Conservation (phyloP, 1,284 basidiomycete species). For the Neolentinus lepideus region DNA sequence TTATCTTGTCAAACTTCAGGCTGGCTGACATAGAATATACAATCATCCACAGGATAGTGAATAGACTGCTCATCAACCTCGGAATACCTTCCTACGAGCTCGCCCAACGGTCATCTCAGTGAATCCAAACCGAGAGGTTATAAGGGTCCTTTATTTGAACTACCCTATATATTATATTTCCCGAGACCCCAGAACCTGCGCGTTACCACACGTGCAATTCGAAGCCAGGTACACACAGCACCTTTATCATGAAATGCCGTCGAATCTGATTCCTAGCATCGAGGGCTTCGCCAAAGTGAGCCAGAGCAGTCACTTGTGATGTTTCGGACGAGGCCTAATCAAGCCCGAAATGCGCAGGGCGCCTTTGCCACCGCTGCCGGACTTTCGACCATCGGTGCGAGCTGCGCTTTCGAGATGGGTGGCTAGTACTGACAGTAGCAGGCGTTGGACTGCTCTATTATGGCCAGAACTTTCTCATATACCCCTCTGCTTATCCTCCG, state of each 20-base stretch:
- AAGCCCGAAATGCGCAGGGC: conserved; percentile 35
- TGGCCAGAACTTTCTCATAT: conserved; percentile 84
- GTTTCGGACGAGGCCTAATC: conserved; percentile 5
- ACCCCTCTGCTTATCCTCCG: conserved; percentile 81
- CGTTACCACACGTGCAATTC: not conserved
- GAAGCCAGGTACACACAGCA: not conserved
- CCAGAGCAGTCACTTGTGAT: not conserved
- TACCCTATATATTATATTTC: too few species aligned
- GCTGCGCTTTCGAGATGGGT: conserved; percentile 2
- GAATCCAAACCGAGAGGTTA: too few species aligned
- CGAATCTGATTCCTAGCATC: conserved; percentile 10
- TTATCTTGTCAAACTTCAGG: too few species aligned
- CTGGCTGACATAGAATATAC: too few species aligned
- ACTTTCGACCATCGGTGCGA: conserved; percentile 56
- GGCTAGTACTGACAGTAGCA: conserved; percentile 16
- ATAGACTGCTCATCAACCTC: too few species aligned
- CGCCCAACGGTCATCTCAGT: too few species aligned
- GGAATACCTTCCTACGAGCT: too few species aligned
- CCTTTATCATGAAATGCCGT: not conserved
- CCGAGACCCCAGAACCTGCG: not conserved
- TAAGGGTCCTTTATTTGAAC: too few species aligned
- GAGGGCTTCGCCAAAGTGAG: conserved; percentile 16
- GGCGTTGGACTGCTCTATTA: conserved; percentile 76
- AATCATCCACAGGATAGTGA: too few species aligned
- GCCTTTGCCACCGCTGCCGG: conserved; percentile 61